Evolutionary conservation across 164 flowering plant genomes (phyloP), one percentile per base, ranked within the genome.

Genomic region (Berberis thunbergii): DNA sequence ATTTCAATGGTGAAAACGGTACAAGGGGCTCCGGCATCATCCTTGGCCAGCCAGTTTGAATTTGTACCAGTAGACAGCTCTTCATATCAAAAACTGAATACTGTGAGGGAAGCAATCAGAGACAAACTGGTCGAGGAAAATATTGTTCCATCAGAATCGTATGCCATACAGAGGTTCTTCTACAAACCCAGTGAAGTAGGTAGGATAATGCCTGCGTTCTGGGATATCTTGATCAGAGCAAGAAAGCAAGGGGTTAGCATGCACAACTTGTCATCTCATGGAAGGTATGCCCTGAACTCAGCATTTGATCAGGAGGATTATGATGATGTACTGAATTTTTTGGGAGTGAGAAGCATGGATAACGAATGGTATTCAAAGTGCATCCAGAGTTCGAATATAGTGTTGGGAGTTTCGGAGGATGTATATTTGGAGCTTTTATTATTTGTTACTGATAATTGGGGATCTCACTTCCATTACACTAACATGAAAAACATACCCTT

Each of bases 351-450:
- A 49, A n/a, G n/a, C 9, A 77, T 83, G 52, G 72, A 72, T 11
- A 3, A n/a, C 39, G 82, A 73, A 41, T 85, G 90, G 87, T 85
- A 83, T 66, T 71, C 76, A 6, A 78, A 72, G 64, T 85, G 90
- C 73, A 76, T 83, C 45, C 71, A 60, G 65, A 62, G 84, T 67
- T 75, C 81, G 8, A 73, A 80, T 67, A 72, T 83, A 7, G 80
- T 83, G 2, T 8, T 58, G 61, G 75, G 81, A 13, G 66, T 69
- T n/a, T 41, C 68, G 2, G 72, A 64, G 43, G 64, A 59, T 59
- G 49, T 59, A 7, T 69, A 69, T 12, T 6, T 64, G 60, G 67
- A 64, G 64, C 62, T 69, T 64, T 67, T 69, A 12, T 46, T 45
- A 10, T 69, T 64, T 59, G 7, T 63, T 9, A 49, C 59, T 54